These are phyloP conservation scores for Alternaria angustiovoidea DNA, from an alignment of 2,329 filamentous ascomycete genomes.

Conservation along the genomic window DNA sequence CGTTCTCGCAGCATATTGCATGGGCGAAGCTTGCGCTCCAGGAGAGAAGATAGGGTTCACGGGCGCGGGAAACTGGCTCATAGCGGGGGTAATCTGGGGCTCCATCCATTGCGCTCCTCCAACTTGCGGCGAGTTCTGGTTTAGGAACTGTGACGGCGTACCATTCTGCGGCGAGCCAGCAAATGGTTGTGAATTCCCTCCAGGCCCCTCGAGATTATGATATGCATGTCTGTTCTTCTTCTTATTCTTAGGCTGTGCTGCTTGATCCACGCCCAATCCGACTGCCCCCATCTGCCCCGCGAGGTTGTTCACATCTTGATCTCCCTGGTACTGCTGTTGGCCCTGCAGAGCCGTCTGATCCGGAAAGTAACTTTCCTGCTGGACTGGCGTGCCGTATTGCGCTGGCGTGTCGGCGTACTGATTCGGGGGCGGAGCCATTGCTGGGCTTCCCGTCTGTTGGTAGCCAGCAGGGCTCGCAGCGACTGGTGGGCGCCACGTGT, in stretches of 20 bases:
- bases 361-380: conserved; percentile 55
- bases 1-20: conserved; percentile 48
- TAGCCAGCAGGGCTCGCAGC: conserved; percentile 56
- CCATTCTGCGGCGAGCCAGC: conserved; percentile 71
- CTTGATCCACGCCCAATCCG: conserved; percentile 47
- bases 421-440: conserved; percentile 38
- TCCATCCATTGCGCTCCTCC: conserved; percentile 52
- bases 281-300: conserved; percentile 40
- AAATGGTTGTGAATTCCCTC: conserved; percentile 71
- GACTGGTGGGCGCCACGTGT: conserved; percentile 52
- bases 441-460: conserved; percentile 51
- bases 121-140: conserved; percentile 49
- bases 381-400: conserved; percentile 37
- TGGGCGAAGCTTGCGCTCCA: conserved; percentile 42
- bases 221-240: conserved; percentile 97
- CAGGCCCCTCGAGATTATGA: conserved; percentile 80
- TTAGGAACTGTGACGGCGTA: conserved; percentile 66
- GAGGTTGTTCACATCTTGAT: conserved; percentile 46
- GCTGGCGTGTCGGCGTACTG: conserved; percentile 43
- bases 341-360: conserved; percentile 41
- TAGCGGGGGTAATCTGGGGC: conserved; percentile 55
- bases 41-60: conserved; percentile 63
- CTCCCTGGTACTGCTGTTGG: conserved; percentile 30
- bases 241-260: conserved; percentile 65
- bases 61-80: conserved; percentile 68